These are phyloP conservation scores for Solanum medicagineum DNA, from an alignment of 257 asterid genomes.

Conservation along the genomic window DNA sequence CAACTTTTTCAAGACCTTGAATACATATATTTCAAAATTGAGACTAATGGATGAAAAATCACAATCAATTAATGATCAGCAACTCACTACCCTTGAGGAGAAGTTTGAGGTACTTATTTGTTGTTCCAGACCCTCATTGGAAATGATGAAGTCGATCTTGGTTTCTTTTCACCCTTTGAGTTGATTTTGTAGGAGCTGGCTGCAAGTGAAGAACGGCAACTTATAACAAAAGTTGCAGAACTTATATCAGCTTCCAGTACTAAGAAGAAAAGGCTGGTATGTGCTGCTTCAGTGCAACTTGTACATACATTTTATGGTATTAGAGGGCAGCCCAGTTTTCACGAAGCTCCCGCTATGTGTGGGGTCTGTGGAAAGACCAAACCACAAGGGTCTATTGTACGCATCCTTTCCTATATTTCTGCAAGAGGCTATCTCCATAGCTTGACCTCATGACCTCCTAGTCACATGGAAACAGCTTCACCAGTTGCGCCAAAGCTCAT, in stretches of 20 bases:
- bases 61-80: conserved; percentile 22
- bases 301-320: neutral
- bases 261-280: conserved; percentile 35
- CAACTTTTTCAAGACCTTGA: conserved; percentile 26
- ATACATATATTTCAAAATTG: conserved; percentile 20
- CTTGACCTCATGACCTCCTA: neutral
- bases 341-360: too few relatives aligned
- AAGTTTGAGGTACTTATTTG: conserved; percentile 29
- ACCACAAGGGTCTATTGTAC: too few relatives aligned
- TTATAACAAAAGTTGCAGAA: conserved; percentile 31
- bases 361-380: too few relatives aligned
- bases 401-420: neutral
- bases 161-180: neutral
- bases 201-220: conserved; percentile 33
- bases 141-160: neutral
- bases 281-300: neutral
- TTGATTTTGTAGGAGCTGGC: conserved; percentile 27
- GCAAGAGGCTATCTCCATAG: neutral
- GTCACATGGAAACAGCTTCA: neutral
- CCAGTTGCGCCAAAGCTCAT: neutral
- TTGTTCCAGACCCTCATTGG: neutral
- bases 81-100: conserved; percentile 20
- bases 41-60: conserved; percentile 37
- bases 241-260: conserved; percentile 32
- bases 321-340: neutral